A percentile compares a stretch with the other conserved stretches of the same genome.
Evolutionary conservation across 257 asterid species (phyloP).

Genomic region (Fraxinus quadrangulata): DNA sequence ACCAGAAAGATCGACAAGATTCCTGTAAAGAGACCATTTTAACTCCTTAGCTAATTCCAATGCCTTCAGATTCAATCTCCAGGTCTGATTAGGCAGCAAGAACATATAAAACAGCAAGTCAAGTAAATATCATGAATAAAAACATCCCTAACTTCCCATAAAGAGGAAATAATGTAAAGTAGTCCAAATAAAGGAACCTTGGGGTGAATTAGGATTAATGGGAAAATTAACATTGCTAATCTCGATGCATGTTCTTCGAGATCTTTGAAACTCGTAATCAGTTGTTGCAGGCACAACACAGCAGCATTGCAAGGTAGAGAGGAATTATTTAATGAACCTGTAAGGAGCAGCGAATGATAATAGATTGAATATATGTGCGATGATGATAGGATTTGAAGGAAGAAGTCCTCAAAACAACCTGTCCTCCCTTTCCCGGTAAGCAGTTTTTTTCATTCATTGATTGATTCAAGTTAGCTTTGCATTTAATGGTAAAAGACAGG

Average conservation of each 20-base stretch:
- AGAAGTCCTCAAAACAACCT: too few species aligned
- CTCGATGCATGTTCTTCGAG: constrained; percentile 45
- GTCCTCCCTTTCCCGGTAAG: too few species aligned
- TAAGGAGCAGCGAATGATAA: constrained; percentile 24
- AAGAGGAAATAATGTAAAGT: constrained; percentile 2
- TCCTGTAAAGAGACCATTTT: constrained; percentile 74
- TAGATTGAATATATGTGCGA: constrained; percentile 14
- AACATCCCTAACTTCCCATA: constrained; percentile 7
- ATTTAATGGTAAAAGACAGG: constrained; percentile 1
- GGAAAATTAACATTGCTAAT: constrained; percentile 63
- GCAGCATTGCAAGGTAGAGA: constrained; percentile 51
- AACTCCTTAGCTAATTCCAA: constrained; percentile 69
- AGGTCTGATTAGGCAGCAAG: constrained; percentile 52
- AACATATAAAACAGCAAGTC: constrained; percentile 25
- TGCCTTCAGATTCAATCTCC: constrained; percentile 64
- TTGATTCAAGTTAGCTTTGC: background rate
- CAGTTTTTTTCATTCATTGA: too few species aligned
- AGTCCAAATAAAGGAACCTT: constrained; percentile 54
- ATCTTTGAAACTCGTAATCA: constrained; percentile 51
- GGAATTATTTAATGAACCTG: constrained; percentile 58
- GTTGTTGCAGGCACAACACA: constrained; percentile 58
- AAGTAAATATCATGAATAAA: constrained; percentile 22
- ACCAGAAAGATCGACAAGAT: constrained; percentile 44
- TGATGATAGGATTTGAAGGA: background rate
- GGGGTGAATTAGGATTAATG: constrained; percentile 63